Evolutionary conservation across 2,329 filamentous ascomycete genomes (phyloP).

Genomic region (Aspergillus fischeri): DNA sequence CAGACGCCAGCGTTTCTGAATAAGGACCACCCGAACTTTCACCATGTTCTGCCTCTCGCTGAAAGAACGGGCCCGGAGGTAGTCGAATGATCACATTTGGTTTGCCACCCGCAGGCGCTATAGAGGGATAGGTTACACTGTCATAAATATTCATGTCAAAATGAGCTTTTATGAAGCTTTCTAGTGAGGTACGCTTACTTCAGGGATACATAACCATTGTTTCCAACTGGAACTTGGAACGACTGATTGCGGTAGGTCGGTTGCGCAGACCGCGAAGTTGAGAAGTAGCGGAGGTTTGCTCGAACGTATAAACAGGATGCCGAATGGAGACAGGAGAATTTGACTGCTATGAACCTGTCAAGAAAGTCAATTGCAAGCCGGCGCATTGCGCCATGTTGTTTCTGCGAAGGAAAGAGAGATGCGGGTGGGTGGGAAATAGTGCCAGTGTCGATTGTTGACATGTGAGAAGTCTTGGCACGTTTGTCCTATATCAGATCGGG

Average conservation of each 20-base stretch:
- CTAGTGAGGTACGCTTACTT: constrained; percentile 15
- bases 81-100: constrained; percentile 35
- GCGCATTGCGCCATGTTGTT: constrained; percentile 23
- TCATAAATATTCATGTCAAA: not conserved
- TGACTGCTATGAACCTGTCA: not conserved
- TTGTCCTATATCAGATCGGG: not conserved
- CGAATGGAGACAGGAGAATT: not conserved
- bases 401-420: not conserved
- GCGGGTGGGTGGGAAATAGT: not conserved
- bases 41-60: not conserved
- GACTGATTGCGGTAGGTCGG: not conserved
- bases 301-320: not conserved
- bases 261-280: not conserved
- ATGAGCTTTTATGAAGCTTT: not conserved
- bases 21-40: not conserved
- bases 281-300: not conserved
- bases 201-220: constrained; percentile 25
- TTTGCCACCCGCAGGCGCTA: not conserved
- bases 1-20: constrained; percentile 23
- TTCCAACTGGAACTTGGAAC: constrained; percentile 23
- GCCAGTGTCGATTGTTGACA: not conserved
- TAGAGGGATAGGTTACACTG: constrained; percentile 20
- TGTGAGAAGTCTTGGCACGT: not conserved
- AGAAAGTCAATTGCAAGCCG: not conserved
- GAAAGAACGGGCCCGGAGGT: constrained; percentile 33